Percentiles rank a stretch among this genome's conserved stretches.
phyloP scores from a whole-genome alignment of 140 eudicot species.

The Oenanthe javanica region DNA sequence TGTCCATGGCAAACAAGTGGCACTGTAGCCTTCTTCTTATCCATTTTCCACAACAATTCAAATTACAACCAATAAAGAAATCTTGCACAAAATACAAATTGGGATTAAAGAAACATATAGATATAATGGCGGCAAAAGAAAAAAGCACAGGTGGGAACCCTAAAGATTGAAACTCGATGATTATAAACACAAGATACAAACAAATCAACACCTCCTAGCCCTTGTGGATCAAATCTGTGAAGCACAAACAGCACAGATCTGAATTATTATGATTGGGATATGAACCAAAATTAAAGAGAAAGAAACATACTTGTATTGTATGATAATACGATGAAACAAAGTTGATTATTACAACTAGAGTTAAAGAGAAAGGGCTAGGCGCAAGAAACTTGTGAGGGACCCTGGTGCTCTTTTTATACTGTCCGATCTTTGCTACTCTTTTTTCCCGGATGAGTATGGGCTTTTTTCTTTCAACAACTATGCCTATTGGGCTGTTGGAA shows the following conservation, averaged over 20 bases:
- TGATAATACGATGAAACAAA: background rate
- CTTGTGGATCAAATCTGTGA: constrained; percentile 28
- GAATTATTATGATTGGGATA: constrained; percentile 14
- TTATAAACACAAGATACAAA: constrained; percentile 3
- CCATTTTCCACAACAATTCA: constrained; percentile 28
- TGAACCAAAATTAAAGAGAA: constrained; percentile 6
- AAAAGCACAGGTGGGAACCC: constrained; percentile 34
- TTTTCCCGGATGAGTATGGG: background rate
- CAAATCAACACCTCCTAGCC: constrained; percentile 79
- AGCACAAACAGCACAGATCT: constrained; percentile 25
- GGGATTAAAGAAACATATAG: too few relatives aligned
- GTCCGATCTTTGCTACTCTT: background rate
- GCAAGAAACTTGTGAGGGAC: background rate
- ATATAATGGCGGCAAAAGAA: too few relatives aligned
- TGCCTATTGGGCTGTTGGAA: background rate
- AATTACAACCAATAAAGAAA: background rate
- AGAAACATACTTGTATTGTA: background rate
- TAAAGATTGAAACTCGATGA: constrained; percentile 17
- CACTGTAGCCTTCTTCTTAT: constrained; percentile 49
- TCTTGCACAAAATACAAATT: background rate
- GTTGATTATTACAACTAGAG: background rate
- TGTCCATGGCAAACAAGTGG: constrained; percentile 73
- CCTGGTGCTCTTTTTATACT: background rate
- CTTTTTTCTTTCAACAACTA: background rate
- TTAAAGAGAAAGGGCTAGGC: constrained; percentile 10